Conservation (phyloP, 306 rosid genomes). For the Ochetophila trinervis region DNA sequence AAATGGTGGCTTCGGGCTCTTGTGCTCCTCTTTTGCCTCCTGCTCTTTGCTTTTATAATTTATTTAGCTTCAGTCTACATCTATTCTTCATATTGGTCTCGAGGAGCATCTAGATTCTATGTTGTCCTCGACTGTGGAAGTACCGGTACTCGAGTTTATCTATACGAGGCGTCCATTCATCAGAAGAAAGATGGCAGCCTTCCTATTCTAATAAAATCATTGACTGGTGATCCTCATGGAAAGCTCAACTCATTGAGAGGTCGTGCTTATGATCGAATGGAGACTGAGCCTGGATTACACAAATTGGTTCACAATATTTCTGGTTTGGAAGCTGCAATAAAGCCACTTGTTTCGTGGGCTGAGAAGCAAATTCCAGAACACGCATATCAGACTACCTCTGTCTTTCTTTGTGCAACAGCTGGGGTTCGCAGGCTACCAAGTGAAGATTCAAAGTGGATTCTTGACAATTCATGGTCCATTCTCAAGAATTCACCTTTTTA, state of each 20-base stretch:
- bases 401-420: conserved; percentile 86
- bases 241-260: conserved; percentile 40
- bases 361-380: conserved; percentile 72
- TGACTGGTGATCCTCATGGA: conserved; percentile 34
- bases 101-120: conserved; percentile 56
- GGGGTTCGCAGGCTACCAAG: conserved; percentile 77
- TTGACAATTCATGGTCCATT: conserved; percentile 80
- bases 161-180: conserved; percentile 60
- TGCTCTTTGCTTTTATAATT: conserved; percentile 43
- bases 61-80: conserved; percentile 45
- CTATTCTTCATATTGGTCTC: conserved; percentile 71
- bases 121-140: conserved; percentile 93
- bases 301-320: conserved; percentile 64
- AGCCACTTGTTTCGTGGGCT: conserved; percentile 81
- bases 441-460: conserved; percentile 68
- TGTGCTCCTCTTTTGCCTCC: conserved; percentile 37
- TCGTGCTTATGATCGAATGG: conserved; percentile 91
- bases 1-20: conserved; percentile 59
- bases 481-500: conserved; percentile 67
- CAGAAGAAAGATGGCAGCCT: conserved; percentile 44
- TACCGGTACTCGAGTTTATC: conserved; percentile 78
- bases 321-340: conserved; percentile 60
- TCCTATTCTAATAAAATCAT: conserved; percentile 55
- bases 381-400: conserved; percentile 63
- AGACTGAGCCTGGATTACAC: conserved; percentile 92